A percentile compares a stretch with the other conserved stretches of the same genome.
These are phyloP conservation scores for Xylaria venustula DNA, from an alignment of 495 filamentous ascomycete genomes.

Conservation along the genomic window DNA sequence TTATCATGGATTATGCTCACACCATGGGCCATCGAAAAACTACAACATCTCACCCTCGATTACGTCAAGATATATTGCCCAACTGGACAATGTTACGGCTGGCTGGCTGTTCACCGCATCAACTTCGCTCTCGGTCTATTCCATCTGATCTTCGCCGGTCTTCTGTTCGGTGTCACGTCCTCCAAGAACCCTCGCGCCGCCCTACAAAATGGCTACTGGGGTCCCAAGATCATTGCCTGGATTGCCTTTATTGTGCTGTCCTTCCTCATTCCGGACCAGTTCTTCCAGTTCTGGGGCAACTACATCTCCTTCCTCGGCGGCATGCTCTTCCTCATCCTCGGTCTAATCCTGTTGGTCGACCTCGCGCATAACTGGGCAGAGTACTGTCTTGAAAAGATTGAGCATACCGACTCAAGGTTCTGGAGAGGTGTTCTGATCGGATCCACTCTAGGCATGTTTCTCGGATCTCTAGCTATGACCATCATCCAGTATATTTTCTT, in stretches of 20 bases:
- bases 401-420: conserved; percentile 75
- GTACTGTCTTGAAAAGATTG: conserved; percentile 90
- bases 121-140: conserved; percentile 96
- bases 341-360: conserved; percentile 89
- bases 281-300: conserved; percentile 96
- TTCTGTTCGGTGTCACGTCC: conserved; percentile 81
- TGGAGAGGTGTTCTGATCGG: conserved; percentile 89
- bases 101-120: conserved; percentile 93
- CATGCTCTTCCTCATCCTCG: conserved; percentile 90
- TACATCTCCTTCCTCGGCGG: conserved; percentile 87
- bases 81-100: conserved; percentile 89
- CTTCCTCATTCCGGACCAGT: conserved; percentile 91
- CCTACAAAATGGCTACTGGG: conserved; percentile 96
- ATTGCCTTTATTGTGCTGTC: conserved; percentile 80
- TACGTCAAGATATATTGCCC: conserved; percentile 92
- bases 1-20: conserved; percentile 99
- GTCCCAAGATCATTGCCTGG: conserved; percentile 73
- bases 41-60: conserved; percentile 86
- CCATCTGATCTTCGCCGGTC: conserved; percentile 78
- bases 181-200: conserved; percentile 84
- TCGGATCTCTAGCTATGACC: conserved; percentile 86
- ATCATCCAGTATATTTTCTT: conserved; percentile 98
- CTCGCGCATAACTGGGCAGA: conserved; percentile 98
- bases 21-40: conserved; percentile 94
- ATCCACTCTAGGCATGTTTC: conserved; percentile 91